Percentiles rank a stretch among this genome's conserved stretches.
Evolutionary conservation across 1,139 yeast species (phyloP).

Genomic region (Pneumocystis canis): DNA sequence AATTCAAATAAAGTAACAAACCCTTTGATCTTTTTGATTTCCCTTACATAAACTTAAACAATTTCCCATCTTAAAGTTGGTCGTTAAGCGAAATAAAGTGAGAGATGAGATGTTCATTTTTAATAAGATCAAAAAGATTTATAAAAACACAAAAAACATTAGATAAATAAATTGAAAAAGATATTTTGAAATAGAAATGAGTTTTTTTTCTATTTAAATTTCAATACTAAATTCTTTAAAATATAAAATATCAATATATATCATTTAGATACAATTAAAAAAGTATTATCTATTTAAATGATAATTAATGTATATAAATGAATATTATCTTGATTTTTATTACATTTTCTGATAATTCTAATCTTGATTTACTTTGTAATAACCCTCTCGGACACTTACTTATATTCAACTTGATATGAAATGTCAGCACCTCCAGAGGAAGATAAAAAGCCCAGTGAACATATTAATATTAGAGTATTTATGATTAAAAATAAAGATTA

Average conservation of each 20-base stretch:
- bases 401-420: background rate
- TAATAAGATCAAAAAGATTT: too few relatives aligned
- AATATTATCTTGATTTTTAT: too few relatives aligned
- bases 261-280: too few relatives aligned
- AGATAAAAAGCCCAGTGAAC: background rate
- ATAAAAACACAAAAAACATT: too few relatives aligned
- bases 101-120: background rate
- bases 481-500: background rate
- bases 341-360: background rate
- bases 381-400: constrained; percentile 21
- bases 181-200: too few relatives aligned
- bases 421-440: background rate
- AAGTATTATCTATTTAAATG: too few relatives aligned
- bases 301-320: too few relatives aligned
- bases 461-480: background rate
- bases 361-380: background rate
- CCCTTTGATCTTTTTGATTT: background rate
- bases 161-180: too few relatives aligned
- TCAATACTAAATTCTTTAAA: too few relatives aligned
- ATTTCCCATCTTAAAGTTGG: background rate
- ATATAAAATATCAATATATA: too few relatives aligned
- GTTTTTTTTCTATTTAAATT: too few relatives aligned
- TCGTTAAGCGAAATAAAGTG: background rate
- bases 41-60: background rate
- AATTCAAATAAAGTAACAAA: background rate